Conservation (phyloP, 2,329 filamentous ascomycete genomes). For the Volutella citrinella region DNA sequence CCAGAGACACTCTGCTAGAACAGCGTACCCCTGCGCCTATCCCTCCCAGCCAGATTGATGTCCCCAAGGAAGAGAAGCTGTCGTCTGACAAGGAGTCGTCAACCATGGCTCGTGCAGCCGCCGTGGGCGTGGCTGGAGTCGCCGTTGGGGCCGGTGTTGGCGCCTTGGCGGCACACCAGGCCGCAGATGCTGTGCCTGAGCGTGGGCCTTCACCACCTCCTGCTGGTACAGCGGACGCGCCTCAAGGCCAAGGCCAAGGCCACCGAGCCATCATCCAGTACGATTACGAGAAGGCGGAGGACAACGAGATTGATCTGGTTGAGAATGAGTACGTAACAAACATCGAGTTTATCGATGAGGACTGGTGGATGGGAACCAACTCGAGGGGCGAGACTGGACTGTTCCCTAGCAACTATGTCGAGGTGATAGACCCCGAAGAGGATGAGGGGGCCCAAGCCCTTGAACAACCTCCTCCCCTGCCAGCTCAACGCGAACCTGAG, state of each 20-base stretch:
- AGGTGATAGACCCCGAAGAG: constrained; percentile 70
- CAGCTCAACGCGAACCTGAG: constrained; percentile 32
- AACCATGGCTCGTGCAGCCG: constrained; percentile 56
- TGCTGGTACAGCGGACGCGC: constrained; percentile 10
- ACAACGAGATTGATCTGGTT: constrained; percentile 88
- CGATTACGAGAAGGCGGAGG: constrained; percentile 96
- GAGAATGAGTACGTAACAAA: constrained; percentile 88
- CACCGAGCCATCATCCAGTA: constrained; percentile 80
- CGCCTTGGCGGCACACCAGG: constrained; percentile 27
- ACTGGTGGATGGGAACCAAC: constrained; percentile 99
- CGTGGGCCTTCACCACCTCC: constrained; percentile 9
- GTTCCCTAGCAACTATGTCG: constrained; percentile 97
- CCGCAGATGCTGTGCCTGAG: constrained; percentile 25
- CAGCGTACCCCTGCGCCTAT: constrained; percentile 55
- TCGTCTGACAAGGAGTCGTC: constrained; percentile 61
- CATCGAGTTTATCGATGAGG: constrained; percentile 96
- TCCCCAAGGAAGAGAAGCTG: constrained; percentile 63
- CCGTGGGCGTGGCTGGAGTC: constrained; percentile 18
- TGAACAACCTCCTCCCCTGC: constrained; percentile 29
- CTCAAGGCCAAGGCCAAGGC: constrained; percentile 49
- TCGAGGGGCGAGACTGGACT: constrained; percentile 77
- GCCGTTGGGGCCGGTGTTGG: constrained; percentile 17
- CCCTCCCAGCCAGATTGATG: constrained; percentile 61
- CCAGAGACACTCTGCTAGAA: constrained; percentile 49
- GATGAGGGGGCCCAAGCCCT: constrained; percentile 33